These are phyloP conservation scores for Vararia minispora DNA, from an alignment of 768 basidiomycete genomes.

Conservation along the genomic window DNA sequence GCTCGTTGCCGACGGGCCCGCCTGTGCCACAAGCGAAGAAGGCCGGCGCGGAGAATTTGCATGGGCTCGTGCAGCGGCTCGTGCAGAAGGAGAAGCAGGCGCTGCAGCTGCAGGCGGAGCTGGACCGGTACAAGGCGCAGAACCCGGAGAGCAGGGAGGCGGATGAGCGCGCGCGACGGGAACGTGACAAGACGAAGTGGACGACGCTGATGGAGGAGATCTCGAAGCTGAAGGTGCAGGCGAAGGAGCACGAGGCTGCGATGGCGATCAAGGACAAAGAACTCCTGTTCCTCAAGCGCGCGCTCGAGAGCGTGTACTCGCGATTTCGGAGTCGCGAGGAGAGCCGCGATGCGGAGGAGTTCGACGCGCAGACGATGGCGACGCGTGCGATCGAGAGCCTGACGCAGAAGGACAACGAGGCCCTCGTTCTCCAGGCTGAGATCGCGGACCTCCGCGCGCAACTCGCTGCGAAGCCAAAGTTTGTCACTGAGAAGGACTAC, in stretches of 20 bases:
- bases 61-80: slow-evolving; percentile 69
- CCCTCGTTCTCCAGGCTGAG: slow-evolving; percentile 38
- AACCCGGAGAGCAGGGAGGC: slow-evolving; percentile 51
- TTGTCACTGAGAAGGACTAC: slow-evolving; percentile 57
- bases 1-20: slow-evolving; percentile 33
- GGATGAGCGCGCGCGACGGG: slow-evolving; percentile 67
- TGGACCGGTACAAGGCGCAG: slow-evolving; percentile 50
- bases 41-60: slow-evolving; percentile 50
- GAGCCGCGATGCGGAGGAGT: slow-evolving; percentile 34
- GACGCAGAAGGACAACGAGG: slow-evolving; percentile 57
- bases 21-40: slow-evolving; percentile 33
- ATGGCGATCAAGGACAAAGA: slow-evolving; percentile 58
- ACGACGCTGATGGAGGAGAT: slow-evolving; percentile 67
- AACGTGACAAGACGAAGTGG: slow-evolving; percentile 66
- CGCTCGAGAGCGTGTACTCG: slow-evolving; percentile 80
- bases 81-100: slow-evolving; percentile 83
- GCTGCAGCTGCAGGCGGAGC: slow-evolving; percentile 55
- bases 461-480: slow-evolving; percentile 36
- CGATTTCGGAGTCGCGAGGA: slow-evolving; percentile 58
- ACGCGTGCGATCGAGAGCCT: slow-evolving; percentile 60
- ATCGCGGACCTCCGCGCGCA: slow-evolving; percentile 40
- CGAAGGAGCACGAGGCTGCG: slow-evolving; percentile 38
- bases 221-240: slow-evolving; percentile 57
- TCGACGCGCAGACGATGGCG: slow-evolving; percentile 62
- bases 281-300: slow-evolving; percentile 64